Evolutionary conservation across 148 eudicot species (phyloP), one percentile per base, ranked within the genome.

Genomic region (Nepenthes mirabilis): DNA sequence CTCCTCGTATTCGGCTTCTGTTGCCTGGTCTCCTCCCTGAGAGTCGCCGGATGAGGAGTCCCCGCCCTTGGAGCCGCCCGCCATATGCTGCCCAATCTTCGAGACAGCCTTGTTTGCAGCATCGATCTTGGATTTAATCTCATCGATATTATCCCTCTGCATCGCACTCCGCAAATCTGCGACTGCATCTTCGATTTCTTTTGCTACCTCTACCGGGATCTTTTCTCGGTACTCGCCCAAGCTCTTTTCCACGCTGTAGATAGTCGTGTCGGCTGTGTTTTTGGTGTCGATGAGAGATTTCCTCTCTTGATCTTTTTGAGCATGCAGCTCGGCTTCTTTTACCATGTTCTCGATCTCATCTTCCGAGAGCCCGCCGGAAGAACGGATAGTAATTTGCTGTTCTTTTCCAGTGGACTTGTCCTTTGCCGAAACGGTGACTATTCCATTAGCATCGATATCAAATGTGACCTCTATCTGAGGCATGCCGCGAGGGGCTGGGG

Each of bases 391-490:
- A 56, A 91, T 91, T 68, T 91, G 90, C 45, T 91, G 98, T 62
- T 85, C 98, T 68, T 83, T 91, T 1, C 77, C 77, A 0, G 98
- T 91, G 64, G 90, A 64, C 66, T 91, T 91, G 71, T 91, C 98
- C 74, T 82, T 91, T 47, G 98, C 98, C 33, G 93, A 88, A 9
- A 91, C 98, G 0, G 94, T 91, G 35, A 88, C 96, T 2, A 91
- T 83, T 1, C 98, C 98, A 43, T 91, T 91, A 58, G 98, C 98
- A 54, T 91, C 98, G 34, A 91, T 91, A 75, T 91, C 98, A 35
- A 91, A 91, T 1, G 96, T 88, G 53, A 91, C 98, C 71, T 91
- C 98, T 2, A 91, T 82, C 64, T 91, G 98, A 35, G 98, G 98
- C 83, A 82, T 47, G 53, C 98, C 98, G 60, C 98, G 73, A 34